A percentile compares a stretch with the other conserved stretches of the same genome.
phyloP scores from a whole-genome alignment of 371 early-diverging fungal genomes.

The Coemansia sp. region DNA sequence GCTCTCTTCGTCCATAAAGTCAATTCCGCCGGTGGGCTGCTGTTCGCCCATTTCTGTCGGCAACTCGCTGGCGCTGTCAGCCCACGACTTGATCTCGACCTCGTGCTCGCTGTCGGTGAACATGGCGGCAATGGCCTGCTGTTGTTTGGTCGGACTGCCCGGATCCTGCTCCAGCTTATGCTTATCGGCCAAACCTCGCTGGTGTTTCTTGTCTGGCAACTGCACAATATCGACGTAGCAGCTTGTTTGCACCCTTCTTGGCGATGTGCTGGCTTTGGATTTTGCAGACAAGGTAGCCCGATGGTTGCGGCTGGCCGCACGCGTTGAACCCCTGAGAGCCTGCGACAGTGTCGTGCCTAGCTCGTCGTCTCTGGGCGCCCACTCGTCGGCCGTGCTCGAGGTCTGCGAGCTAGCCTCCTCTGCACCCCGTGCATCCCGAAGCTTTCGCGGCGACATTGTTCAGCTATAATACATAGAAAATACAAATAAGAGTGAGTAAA shows the following conservation, averaged over 20 bases:
- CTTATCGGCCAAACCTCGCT: neutral
- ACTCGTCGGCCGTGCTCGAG: neutral
- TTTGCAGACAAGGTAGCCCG: neutral
- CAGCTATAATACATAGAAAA: neutral
- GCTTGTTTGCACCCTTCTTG: neutral
- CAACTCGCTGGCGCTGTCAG: neutral
- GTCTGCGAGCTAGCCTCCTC: neutral
- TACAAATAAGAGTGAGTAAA: neutral
- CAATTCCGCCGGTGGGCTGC: neutral
- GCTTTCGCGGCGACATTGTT: neutral
- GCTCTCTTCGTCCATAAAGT: slow-evolving; percentile 47
- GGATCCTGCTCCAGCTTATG: neutral
- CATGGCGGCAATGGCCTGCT: slow-evolving; percentile 24
- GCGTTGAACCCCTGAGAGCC: neutral
- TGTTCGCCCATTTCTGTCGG: neutral
- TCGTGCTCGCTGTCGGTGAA: slow-evolving; percentile 19
- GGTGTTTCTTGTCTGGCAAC: neutral
- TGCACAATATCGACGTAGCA: neutral
- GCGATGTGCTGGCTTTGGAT: neutral
- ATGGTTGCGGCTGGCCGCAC: neutral
- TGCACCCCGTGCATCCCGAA: neutral
- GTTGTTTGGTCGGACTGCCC: neutral
- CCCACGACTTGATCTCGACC: neutral
- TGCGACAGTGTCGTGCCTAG: neutral
- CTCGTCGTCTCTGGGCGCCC: slow-evolving; percentile 3